phyloP scores from a whole-genome alignment of 306 rosid species.

The Cucurbita pepo region DNA sequence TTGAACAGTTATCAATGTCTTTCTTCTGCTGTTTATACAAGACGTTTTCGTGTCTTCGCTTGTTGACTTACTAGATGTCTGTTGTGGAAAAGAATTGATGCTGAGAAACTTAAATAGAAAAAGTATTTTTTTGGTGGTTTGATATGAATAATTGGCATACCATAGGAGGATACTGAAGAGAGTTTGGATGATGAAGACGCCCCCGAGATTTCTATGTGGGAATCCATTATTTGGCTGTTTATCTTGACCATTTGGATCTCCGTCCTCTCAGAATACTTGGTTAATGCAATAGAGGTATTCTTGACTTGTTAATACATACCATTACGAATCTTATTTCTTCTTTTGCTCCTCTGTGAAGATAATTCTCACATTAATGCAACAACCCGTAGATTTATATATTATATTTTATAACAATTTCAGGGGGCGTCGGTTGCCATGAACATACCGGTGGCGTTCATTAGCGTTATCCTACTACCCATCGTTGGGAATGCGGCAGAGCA shows the following conservation, averaged over 20 bases:
- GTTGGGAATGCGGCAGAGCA: conserved; percentile 69
- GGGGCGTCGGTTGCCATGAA: conserved; percentile 47
- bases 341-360: neutral
- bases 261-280: conserved; percentile 56
- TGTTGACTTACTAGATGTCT: neutral
- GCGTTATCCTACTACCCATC: conserved; percentile 49
- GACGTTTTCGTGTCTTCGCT: neutral
- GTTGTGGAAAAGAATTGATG: neutral
- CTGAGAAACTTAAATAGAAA: neutral
- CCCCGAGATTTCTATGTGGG: conserved; percentile 70
- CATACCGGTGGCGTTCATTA: conserved; percentile 47
- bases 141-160: conserved; percentile 1
- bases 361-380: neutral
- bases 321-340: neutral
- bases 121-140: neutral
- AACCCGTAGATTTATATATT: neutral
- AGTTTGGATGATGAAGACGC: conserved; percentile 29
- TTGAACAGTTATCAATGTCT: neutral
- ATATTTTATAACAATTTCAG: conserved; percentile 13
- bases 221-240: conserved; percentile 58
- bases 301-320: neutral
- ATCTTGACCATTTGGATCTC: conserved; percentile 65
- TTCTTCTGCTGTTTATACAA: neutral
- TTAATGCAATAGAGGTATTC: conserved; percentile 58
- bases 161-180: conserved; percentile 29